These are phyloP conservation scores for Domatiomyces catenatus DNA, from an alignment of 2,329 filamentous ascomycete genomes.

Conservation along the genomic window DNA sequence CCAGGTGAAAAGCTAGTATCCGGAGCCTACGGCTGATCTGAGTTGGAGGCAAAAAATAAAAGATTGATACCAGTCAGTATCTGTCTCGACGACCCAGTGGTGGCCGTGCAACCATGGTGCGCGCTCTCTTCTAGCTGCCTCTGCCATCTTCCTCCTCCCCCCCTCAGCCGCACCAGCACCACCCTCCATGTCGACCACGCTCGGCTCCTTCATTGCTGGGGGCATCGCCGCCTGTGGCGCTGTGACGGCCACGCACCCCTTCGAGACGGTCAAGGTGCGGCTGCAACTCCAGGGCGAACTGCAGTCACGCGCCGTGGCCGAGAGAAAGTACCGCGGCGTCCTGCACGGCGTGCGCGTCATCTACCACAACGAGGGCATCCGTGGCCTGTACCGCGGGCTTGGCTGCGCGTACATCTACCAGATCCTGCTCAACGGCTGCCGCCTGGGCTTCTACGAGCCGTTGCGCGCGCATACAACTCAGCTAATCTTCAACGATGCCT, in stretches of 20 bases:
- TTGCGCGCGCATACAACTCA: constrained; percentile 58
- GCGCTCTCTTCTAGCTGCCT: no score
- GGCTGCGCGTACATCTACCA: constrained; percentile 93
- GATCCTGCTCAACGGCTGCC: constrained; percentile 88
- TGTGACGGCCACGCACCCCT: constrained; percentile 92
- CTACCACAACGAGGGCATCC: constrained; percentile 71
- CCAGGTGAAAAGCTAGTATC: no score
- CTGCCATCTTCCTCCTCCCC: neutral
- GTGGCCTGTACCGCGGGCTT: constrained; percentile 74
- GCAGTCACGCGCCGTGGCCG: constrained; percentile 68
- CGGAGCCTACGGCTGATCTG: no score
- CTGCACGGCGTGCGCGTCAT: constrained; percentile 85
- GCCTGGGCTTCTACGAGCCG: constrained; percentile 93
- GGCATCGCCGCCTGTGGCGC: constrained; percentile 94
- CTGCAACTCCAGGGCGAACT: constrained; percentile 95
- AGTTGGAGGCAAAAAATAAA: no score
- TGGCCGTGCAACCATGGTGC: no score
- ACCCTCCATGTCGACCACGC: constrained; percentile 14
- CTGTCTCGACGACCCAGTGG: no score
- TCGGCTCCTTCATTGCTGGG: constrained; percentile 78
- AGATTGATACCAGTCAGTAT: no score
- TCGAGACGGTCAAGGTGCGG: constrained; percentile 98
- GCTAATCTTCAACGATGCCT: constrained; percentile 54
- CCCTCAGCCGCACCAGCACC: neutral
- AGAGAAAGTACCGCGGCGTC: constrained; percentile 78